These are phyloP conservation scores for Petrea volubilis DNA, from an alignment of 257 asterid genomes.

Conservation along the genomic window DNA sequence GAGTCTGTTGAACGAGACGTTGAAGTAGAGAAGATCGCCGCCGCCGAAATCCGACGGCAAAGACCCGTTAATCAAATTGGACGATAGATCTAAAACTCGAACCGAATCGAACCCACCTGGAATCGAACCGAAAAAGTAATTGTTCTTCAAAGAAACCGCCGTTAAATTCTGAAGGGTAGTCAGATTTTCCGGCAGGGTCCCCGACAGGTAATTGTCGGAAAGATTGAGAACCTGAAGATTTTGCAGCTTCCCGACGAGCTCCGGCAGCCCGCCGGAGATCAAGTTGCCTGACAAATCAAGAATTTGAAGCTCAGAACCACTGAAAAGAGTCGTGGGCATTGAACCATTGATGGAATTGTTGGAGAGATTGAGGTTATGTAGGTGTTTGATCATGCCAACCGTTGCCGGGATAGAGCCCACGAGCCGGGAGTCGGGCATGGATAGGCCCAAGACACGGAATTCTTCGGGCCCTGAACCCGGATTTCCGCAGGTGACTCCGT, in stretches of 20 bases:
- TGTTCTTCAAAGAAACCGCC: conserved; percentile 55
- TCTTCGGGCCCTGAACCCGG: conserved; percentile 47
- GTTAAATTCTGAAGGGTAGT: conserved; percentile 47
- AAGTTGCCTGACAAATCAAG: conserved; percentile 77
- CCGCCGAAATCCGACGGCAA: conserved; percentile 73
- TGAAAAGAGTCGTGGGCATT: conserved; percentile 58
- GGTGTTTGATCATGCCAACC: conserved; percentile 65
- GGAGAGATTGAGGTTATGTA: conserved; percentile 59
- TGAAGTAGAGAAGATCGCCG: conserved; percentile 42
- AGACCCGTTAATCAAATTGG: conserved; percentile 73
- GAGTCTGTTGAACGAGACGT: conserved; percentile 66
- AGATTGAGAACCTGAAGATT: conserved; percentile 63
- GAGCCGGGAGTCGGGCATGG: conserved; percentile 62
- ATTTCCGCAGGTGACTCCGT: conserved; percentile 67
- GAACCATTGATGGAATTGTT: conserved; percentile 85
- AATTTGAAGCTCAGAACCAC: conserved; percentile 49
- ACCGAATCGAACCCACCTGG: conserved; percentile 64
- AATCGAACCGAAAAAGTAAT: conserved; percentile 63
- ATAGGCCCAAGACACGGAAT: conserved; percentile 62
- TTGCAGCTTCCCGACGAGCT: conserved; percentile 42
- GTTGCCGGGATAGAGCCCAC: conserved; percentile 63
- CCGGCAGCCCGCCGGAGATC: conserved; percentile 75
- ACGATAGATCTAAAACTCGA: conserved; percentile 72
- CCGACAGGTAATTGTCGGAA: conserved; percentile 72
- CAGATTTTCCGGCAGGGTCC: conserved; percentile 56